phyloP scores from a whole-genome alignment of 202 grass and related monocot genomes.

The Zoysia matrella region DNA sequence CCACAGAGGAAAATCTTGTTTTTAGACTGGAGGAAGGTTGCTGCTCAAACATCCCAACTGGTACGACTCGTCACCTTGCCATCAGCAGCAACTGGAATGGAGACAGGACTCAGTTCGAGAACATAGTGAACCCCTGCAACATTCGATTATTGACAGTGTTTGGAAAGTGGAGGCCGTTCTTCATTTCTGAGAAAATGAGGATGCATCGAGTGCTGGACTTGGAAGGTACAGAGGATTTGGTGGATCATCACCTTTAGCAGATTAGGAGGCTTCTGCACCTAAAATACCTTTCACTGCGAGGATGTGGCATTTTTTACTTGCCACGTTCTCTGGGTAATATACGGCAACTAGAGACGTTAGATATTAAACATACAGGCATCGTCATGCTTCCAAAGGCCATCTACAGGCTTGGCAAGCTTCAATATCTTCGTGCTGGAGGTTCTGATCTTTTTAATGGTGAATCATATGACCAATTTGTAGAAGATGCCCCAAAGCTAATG shows the following conservation, averaged over 20 bases:
- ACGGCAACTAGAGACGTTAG: conserved; percentile 16
- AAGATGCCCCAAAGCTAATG: no score
- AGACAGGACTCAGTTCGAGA: neutral
- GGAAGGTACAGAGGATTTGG: conserved; percentile 7
- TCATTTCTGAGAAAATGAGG: conserved; percentile 22
- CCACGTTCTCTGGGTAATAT: conserved; percentile 5
- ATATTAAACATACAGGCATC: neutral
- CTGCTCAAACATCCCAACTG: neutral
- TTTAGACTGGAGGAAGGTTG: neutral
- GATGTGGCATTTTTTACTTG: neutral
- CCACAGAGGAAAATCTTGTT: conserved; percentile 21
- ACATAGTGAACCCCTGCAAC: neutral
- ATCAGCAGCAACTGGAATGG: neutral
- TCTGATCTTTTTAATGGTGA: no score
- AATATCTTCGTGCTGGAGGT: conserved; percentile 25
- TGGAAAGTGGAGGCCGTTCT: neutral
- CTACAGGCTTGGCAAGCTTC: conserved; percentile 32
- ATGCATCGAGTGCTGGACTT: conserved; percentile 44
- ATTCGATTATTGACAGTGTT: conserved; percentile 12
- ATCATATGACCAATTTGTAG: neutral
- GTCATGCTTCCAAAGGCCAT: neutral
- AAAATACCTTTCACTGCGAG: conserved; percentile 29
- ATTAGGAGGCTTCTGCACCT: conserved; percentile 16
- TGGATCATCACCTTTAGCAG: conserved; percentile 7
- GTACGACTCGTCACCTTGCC: conserved; percentile 4